Base-by-base conservation (phyloP, 1,139 yeast genomes). In the Pichia sp. region DNA sequence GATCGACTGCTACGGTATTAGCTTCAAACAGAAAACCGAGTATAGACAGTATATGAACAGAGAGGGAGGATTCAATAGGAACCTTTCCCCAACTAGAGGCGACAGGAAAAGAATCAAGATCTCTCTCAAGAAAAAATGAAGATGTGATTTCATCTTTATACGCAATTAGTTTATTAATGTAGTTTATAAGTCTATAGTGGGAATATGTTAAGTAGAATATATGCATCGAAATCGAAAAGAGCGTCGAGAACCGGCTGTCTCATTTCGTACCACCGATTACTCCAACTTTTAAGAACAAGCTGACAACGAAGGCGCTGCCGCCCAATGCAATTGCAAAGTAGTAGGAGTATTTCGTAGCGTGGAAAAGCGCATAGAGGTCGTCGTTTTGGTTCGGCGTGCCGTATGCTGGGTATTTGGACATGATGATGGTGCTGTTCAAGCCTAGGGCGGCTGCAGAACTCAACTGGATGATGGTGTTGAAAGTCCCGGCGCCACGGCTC, bases 31-130 rank as follows among this genome's bases (percentile, higher is more conserved):
- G 54, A 73, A 73, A 51, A 70, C 81, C 1, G 76, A 76, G 48
- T 84, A 79, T 64, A 75, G 90, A 56, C 90, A 84, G 69, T 85
- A 84, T 61, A 83, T 85, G 84, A 84, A 84, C 65, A 71, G 88
- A 46, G 73, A 69, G 9, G 79, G 79, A 55, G 87, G 87, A 1
- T 83, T 81, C 67, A 84, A 83, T 62, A 71, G 88, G 55, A 79
- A 82, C 1, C 66, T 84, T 51, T 82, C 87, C 14, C 87, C 87
- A 0, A 72, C 74, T 5, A 62, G 75, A 48, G 55, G 50, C 16
- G 60, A 62, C 45, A 58, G 55, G 46, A 60, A 61, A 50, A 54
- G 50, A 14, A 51, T 52, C 14, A 55, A 55, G 44, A 24, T 54
- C n/a, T 29, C 46, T 6, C 20, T 56, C 17, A 56, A 58, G 14